Evolutionary conservation across 2,329 filamentous ascomycete species (phyloP), one percentile per base, ranked within the genome.

Genomic region (Colletotrichum tofieldiae): DNA sequence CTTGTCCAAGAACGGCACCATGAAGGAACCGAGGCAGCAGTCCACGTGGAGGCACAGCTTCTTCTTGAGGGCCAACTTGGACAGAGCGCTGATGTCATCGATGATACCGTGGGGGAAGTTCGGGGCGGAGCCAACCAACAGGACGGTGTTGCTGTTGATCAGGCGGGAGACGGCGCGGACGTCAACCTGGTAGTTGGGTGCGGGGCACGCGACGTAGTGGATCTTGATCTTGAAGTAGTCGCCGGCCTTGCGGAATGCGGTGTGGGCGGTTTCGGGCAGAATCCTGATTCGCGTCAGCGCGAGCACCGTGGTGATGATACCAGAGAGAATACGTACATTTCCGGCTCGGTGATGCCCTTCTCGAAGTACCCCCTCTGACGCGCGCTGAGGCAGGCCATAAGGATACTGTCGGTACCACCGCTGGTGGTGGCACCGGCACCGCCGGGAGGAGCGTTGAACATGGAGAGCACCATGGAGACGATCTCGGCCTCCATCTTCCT

Each of bases 71-170:
- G 96, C 96, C 6, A 99, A 89, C 72, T 92, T 93, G 67, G 95
- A 98, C 52, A 99, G 90, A 0, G 90, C 89, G 0, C 93, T 85
- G 77, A 99, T 98, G 82, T 98, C 95, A 82, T 99, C 96, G 75
- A 99, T 96, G 80, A 99, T 97, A 73, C 96, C 96, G 81, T 99
- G 96, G 47, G 96, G 96, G 84, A 98, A 99, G 87, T 98, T 99
- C 71, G 96, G 96, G 0, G 96, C 95, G 2, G 94, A 97, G 59
- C 96, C 96, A 63, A 98, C 96, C 5, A 99, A 91, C 37, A 99
- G 87, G 73, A 98, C 85, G 0, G 96, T 99, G 85, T 99, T 99
- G 78, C 93, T 90, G 84, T 98, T 99, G 83, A 99, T 91, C 72
- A 98, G 90, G 41, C 95, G 93, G 20, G 92, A 90, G 58, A 98